Evolutionary conservation across 345 rosid genomes (phyloP), one percentile per base, ranked within the genome.

Genomic region (Sisymbrium altissimum): DNA sequence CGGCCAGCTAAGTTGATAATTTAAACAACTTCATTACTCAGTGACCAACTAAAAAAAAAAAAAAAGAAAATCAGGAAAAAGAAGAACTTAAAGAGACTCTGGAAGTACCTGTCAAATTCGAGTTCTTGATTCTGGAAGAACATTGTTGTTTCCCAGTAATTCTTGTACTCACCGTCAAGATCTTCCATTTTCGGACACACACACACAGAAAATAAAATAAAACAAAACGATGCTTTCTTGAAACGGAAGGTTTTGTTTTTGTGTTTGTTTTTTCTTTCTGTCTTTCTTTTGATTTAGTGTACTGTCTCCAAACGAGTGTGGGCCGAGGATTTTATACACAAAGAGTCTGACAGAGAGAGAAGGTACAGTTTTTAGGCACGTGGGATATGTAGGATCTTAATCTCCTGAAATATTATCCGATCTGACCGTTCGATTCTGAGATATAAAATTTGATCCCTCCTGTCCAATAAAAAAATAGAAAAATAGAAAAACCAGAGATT

Each of bases 111-210:
- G 64, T 78, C 76, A 5, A 68, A 70, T 25, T 85, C 87, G 62
- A 84, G 74, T 68, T 89, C 92, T 79, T 89, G 89, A 52, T 81
- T 82, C 36, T 80, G 89, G 64, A 81, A 72, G 68, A 90, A 86
- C 87, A 75, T 81, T 67, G 85, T 86, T 5, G 93, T 88, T 63
- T 88, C 96, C 91, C 93, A 88, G 32, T 82, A 86, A 41, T 88
- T 83, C 41, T 64, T 81, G 83, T 80, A 90, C 44, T 90, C 96
- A 7, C 74, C 76, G 0, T 49, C 72, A 2, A 70, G 72, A 46
- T 70, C 21, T 64, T 77, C 80, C 80, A 76, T 76, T 70, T 70
- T 64, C 54, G 38, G 66, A 76, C 70, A 44, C 25, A 60, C 32
- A 29, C 3, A 56, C 3, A 25, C 14, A 29, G 1, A 32, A 32